phyloP scores from a whole-genome alignment of 2,329 filamentous ascomycete species.

The Trichoderma atrobrunneum region DNA sequence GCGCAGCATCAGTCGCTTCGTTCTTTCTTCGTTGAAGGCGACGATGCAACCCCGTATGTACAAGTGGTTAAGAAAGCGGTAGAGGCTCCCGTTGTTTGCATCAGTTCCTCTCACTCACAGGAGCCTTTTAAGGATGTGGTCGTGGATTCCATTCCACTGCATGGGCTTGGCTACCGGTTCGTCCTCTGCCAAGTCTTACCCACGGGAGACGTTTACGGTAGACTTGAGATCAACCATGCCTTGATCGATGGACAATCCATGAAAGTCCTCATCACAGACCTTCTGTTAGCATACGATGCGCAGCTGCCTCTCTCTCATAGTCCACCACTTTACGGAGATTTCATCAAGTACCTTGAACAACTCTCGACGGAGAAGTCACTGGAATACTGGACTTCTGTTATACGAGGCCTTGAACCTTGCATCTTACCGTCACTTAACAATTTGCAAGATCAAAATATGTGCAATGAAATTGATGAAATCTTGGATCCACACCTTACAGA shows the following conservation, averaged over 20 bases:
- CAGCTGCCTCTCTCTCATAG: neutral
- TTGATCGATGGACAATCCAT: neutral
- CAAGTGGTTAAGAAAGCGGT: neutral
- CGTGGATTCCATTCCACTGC: neutral
- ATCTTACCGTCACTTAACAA: neutral
- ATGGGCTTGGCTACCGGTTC: neutral
- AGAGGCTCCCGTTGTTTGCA: neutral
- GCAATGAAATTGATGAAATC: neutral
- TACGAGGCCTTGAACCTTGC: neutral
- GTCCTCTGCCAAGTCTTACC: neutral
- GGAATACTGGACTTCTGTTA: neutral
- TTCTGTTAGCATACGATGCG: neutral
- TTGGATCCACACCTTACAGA: neutral
- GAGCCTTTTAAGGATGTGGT: neutral
- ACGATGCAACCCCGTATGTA: neutral
- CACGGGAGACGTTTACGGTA: neutral
- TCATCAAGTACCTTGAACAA: neutral
- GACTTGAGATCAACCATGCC: neutral
- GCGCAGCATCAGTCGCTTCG: neutral
- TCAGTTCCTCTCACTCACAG: neutral
- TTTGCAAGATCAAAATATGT: neutral
- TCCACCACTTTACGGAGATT: neutral
- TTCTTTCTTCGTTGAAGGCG: neutral
- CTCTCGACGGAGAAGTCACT: neutral
- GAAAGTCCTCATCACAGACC: neutral